A percentile compares a stretch with the other conserved stretches of the same genome.
phyloP scores from a whole-genome alignment of 371 early-diverging fungal genomes.

The Mucor ambiguus region DNA sequence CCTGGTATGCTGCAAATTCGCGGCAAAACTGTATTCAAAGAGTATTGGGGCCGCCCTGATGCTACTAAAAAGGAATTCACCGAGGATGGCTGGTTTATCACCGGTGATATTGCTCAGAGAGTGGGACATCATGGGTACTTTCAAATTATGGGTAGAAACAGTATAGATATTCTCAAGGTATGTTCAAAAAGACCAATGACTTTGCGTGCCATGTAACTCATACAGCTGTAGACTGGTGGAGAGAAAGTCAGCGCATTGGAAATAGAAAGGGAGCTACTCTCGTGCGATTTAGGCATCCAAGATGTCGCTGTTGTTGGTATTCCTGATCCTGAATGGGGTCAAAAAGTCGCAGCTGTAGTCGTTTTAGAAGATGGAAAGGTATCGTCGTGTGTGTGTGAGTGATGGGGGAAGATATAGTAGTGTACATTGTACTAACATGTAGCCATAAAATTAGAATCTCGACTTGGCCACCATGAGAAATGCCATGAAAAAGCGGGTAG shows the following conservation, averaged over 20 bases:
- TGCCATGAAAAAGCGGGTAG: constrained; percentile 60
- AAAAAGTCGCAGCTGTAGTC: constrained; percentile 71
- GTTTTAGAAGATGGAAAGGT: constrained; percentile 44
- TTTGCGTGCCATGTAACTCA: too few species aligned
- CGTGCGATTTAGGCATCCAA: constrained; percentile 51
- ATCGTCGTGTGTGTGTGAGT: neutral
- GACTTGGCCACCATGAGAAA: constrained; percentile 50
- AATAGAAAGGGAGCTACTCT: constrained; percentile 80
- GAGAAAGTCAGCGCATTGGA: constrained; percentile 87
- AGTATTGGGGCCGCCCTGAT: constrained; percentile 77
- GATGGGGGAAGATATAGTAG: too few species aligned
- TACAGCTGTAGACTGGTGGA: constrained; percentile 64
- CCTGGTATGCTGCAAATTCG: constrained; percentile 76
- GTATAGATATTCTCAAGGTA: constrained; percentile 85
- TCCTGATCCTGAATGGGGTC: constrained; percentile 78
- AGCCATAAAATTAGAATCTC: constrained; percentile 31
- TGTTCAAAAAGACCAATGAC: neutral
- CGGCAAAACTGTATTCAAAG: constrained; percentile 71
- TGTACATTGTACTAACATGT: too few species aligned
- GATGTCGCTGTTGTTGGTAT: constrained; percentile 83
- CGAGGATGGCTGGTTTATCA: constrained; percentile 78
- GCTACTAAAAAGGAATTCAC: constrained; percentile 75
- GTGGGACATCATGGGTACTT: constrained; percentile 52
- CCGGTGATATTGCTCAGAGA: constrained; percentile 78
- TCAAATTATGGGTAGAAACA: constrained; percentile 78